Evolutionary conservation across 2,329 filamentous ascomycete species (phyloP).

Genomic region (Clonostachys solani): DNA sequence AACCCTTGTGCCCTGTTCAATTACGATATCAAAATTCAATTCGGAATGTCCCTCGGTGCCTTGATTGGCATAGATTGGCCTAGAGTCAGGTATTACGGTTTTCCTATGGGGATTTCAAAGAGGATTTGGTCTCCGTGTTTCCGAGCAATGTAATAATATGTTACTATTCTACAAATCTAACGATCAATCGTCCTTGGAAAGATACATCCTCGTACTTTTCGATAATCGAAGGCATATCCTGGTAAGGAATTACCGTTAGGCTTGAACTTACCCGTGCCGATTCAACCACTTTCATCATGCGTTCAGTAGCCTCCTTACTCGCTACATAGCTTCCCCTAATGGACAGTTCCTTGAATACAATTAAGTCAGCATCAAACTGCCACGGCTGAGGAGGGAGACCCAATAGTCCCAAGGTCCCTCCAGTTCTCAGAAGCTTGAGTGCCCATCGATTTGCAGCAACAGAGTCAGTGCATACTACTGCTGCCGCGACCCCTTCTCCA

Average conservation of each 20-base stretch:
- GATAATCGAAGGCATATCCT: conserved; percentile 16
- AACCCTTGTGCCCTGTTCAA: no score
- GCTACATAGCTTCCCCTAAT: conserved; percentile 25
- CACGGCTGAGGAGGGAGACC: conserved; percentile 22
- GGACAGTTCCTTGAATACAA: conserved; percentile 21
- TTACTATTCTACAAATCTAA: conserved; percentile 10
- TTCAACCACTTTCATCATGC: conserved; percentile 23
- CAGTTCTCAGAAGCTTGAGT: conserved; percentile 16
- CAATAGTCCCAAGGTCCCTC: conserved; percentile 18
- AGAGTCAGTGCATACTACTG: conserved; percentile 22
- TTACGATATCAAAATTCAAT: no score
- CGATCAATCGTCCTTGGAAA: conserved; percentile 22
- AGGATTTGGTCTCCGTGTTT: no score
- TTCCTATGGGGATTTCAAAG: no score
- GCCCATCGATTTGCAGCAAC: conserved; percentile 21
- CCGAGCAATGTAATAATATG: neutral
- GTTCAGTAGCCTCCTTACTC: conserved; percentile 14
- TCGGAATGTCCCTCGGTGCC: no score
- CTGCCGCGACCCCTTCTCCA: conserved; percentile 21
- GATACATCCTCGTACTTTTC: conserved; percentile 15
- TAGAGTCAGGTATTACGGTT: no score
- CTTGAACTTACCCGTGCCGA: conserved; percentile 14
- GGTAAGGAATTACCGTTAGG: conserved; percentile 16
- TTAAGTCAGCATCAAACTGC: conserved; percentile 19
- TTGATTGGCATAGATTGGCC: no score